Evolutionary conservation across 176 grass and related monocot genomes (phyloP).

Genomic region (Juncus effusus): DNA sequence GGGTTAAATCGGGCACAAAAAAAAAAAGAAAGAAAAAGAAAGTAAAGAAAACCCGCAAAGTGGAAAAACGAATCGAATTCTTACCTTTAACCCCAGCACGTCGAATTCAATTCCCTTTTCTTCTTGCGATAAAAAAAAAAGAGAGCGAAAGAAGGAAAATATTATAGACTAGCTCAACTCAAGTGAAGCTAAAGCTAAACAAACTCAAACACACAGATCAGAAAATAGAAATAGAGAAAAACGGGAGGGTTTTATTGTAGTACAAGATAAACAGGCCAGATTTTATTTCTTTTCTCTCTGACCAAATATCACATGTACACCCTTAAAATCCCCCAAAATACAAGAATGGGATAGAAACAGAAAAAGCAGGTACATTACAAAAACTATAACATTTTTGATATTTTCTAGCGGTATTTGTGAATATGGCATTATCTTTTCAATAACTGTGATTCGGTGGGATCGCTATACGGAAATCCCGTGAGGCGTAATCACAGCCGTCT

Average conservation of each 20-base stretch:
- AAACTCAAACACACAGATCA: constrained; percentile 13
- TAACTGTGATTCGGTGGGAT: constrained; percentile 15
- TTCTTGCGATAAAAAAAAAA: constrained; percentile 10
- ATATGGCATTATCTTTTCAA: neutral
- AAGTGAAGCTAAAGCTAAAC: too few relatives aligned
- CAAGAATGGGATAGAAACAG: too few relatives aligned
- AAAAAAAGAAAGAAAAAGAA: constrained; percentile 6
- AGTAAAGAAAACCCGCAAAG: constrained; percentile 15
- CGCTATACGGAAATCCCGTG: constrained; percentile 7
- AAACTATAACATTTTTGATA: too few relatives aligned
- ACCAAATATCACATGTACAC: too few relatives aligned
- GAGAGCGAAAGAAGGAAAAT: neutral
- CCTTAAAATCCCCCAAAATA: too few relatives aligned
- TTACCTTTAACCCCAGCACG: constrained; percentile 20
- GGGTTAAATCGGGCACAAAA: neutral
- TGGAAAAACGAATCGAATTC: constrained; percentile 23
- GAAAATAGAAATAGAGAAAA: neutral
- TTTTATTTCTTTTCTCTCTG: constrained; percentile 1
- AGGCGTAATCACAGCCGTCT: neutral
- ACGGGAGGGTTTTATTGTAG: neutral
- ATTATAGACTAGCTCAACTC: constrained; percentile 1
- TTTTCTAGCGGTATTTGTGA: too few relatives aligned
- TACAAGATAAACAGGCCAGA: constrained; percentile 22
- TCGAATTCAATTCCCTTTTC: constrained; percentile 23
- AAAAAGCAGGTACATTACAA: too few relatives aligned